Percentiles rank a stretch among this genome's conserved stretches.
Evolutionary conservation across 1,284 basidiomycete genomes (phyloP).

Genomic region (Ganoderma lingzhi): DNA sequence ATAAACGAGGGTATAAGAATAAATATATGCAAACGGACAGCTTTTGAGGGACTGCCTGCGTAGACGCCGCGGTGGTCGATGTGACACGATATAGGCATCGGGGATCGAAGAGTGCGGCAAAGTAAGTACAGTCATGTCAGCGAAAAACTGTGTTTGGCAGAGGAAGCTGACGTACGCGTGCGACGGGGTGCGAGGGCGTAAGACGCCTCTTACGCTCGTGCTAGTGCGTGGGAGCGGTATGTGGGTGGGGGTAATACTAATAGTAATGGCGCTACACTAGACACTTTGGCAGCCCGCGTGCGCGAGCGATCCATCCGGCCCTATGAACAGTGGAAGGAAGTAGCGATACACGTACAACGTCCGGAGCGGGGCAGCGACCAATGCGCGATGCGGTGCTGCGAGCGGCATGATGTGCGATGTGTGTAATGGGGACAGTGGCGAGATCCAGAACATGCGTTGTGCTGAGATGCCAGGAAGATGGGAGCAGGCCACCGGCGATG

Average conservation of each 20-base stretch:
- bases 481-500: conserved; percentile 30
- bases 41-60: conserved; percentile 25
- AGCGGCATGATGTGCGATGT: neutral
- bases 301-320: conserved; percentile 28
- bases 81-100: neutral
- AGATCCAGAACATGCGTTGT: conserved; percentile 15
- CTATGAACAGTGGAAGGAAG: conserved; percentile 16
- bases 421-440: conserved; percentile 15
- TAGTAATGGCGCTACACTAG: conserved; percentile 25
- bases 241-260: conserved; percentile 7
- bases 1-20: conserved; percentile 33
- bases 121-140: conserved; percentile 11
- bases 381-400: conserved; percentile 18
- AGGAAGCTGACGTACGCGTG: conserved; percentile 29
- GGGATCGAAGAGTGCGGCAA: conserved; percentile 6
- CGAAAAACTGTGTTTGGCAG: neutral
- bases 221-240: conserved; percentile 4
- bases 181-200: conserved; percentile 17
- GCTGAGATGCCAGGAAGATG: conserved; percentile 15
- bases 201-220: conserved; percentile 8
- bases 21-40: conserved; percentile 32
- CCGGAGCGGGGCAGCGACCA: conserved; percentile 22
- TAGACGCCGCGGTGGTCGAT: neutral
- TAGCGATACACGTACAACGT: conserved; percentile 31
- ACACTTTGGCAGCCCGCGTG: conserved; percentile 1